Base-by-base conservation (phyloP, 108 stramenopile species). In the Nitzschia sp. region DNA sequence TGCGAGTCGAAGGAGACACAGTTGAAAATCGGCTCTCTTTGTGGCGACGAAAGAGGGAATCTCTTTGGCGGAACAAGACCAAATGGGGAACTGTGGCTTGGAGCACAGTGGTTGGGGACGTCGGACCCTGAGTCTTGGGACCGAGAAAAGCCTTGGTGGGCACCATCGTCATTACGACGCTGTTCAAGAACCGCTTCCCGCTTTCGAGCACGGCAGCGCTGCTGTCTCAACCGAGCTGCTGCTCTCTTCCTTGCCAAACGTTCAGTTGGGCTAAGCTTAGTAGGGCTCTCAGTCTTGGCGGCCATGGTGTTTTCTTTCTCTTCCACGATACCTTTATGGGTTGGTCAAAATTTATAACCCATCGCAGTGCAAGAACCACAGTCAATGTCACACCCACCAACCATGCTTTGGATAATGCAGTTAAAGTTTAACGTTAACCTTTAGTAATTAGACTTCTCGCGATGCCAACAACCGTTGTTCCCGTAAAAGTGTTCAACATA, bases 151-250 rank as follows among this genome's bases (percentile, higher is more conserved):
- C 17, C 2, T 24, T 23, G 48, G 31, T 30, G 28, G 64, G 45
- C 45, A 63, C 64, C 48, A 13, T 42, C 3, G 26, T 64, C 71
- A 6, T 46, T 25, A 19, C 74, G 66, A 30, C 64, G 54, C 32
- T 70, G 54, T 28, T 77, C 69, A 2, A 59, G 29, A 42, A 77
- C 38, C 5, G 69, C 69, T 51, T 77, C 66, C 3, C 76, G 76
- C 56, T 77, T 77, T 35, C 76, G 51, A 9, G 76, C 76, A 19
- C 76, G 76, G 69, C 76, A 77, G 45, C 76, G 68, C 65, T 77
- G 76, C 62, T 77, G 76, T 38, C 76, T 30, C 57, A 77, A 30
- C 5, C 76, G 47, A 42, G 76, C 76, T 15, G 76, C 76, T 26
- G 68, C 69, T 28, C 76, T 54, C 34, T 77, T 77, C 47, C 76